A percentile compares a stretch with the other conserved stretches of the same genome.
Evolutionary conservation across 371 early-diverging fungal genomes (phyloP).

Genomic region (Lichtheimia corymbifera): DNA sequence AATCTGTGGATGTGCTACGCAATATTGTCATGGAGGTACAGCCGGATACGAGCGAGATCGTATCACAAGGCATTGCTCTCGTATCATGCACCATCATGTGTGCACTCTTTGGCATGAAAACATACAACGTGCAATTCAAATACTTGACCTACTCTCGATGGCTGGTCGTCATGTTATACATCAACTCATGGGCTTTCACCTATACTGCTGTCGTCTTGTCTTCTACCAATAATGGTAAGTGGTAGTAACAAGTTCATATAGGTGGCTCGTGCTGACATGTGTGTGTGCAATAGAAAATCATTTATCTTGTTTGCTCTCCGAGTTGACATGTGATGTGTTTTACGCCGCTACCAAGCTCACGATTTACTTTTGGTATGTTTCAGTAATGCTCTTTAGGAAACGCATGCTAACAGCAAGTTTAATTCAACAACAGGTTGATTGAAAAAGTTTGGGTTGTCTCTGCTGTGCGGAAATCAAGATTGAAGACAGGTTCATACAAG

Average conservation of each 20-base stretch:
- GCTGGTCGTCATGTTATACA: constrained; percentile 40
- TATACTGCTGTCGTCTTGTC: constrained; percentile 39
- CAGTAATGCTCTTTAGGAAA: background rate
- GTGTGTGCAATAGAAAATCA: constrained; percentile 19
- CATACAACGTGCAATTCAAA: constrained; percentile 34
- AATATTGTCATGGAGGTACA: constrained; percentile 10
- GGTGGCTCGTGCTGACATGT: background rate
- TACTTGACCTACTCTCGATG: constrained; percentile 41
- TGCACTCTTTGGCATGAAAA: constrained; percentile 44
- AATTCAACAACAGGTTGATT: constrained; percentile 15
- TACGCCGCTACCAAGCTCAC: constrained; percentile 31
- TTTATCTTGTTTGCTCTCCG: constrained; percentile 28
- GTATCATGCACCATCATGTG: constrained; percentile 35
- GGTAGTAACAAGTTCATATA: too few species aligned
- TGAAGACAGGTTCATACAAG: constrained; percentile 39
- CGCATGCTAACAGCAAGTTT: background rate
- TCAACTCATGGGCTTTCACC: constrained; percentile 48
- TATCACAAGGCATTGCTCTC: constrained; percentile 38
- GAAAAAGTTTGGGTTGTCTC: constrained; percentile 45
- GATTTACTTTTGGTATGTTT: constrained; percentile 30
- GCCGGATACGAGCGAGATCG: constrained; percentile 32
- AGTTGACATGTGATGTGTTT: constrained; percentile 31
- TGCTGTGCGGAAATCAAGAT: constrained; percentile 29
- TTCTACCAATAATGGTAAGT: constrained; percentile 43
- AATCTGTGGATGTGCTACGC: background rate